Evolutionary conservation across 192 early-diverging fungal species (phyloP), one percentile per base, ranked within the genome.

Genomic region (Irineochytrium annulatum): DNA sequence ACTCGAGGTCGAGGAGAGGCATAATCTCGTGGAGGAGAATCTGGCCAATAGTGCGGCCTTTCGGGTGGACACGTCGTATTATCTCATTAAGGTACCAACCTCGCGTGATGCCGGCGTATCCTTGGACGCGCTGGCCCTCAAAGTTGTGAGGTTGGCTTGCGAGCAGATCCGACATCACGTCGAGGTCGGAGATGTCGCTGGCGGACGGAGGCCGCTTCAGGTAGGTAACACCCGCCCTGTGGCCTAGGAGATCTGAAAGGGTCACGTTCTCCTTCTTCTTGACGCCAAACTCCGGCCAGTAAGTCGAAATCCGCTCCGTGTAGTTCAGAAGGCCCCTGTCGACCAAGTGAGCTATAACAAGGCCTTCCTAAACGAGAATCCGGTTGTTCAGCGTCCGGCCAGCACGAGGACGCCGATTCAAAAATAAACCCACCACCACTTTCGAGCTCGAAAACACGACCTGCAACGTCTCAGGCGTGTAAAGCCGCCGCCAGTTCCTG

Each of bases 21-120:
- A 65, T 70, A 8, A 85, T 57, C 19, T 85, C 83, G 30, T 80
- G 53, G 6, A 37, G 27, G 2, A 67, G 66, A 20, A 85, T 74
- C 8, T 76, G 58, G 0, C 78, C 83, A 22, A 84, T 74, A 0
- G 77, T 85, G 17, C 82, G 74, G 14, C 57, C 58, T 41, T 69
- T 28, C 11, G 82, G 80, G 51, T 84, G 46, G 13, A 74, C 85
- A 0, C 88, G 72, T 0, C 81, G 69, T 19, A 85, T 78, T 57
- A 89, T 62, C 63, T 88, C 87, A 62, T 89, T 88, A 19, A 89
- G 43, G 59, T 84, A 88, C 82, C 82, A 88, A 6, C 88, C 88
- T 6, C 84, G 77, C 0, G 82, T 80, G 14, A 85, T 67, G 6
- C 78, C 81, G 39, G 86, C 82, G 55, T 89, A 89, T 6, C 80